A percentile compares a stretch with the other conserved stretches of the same genome.
phyloP scores from a whole-genome alignment of 202 grass and related monocot genomes.

The Zoysia matrella region DNA sequence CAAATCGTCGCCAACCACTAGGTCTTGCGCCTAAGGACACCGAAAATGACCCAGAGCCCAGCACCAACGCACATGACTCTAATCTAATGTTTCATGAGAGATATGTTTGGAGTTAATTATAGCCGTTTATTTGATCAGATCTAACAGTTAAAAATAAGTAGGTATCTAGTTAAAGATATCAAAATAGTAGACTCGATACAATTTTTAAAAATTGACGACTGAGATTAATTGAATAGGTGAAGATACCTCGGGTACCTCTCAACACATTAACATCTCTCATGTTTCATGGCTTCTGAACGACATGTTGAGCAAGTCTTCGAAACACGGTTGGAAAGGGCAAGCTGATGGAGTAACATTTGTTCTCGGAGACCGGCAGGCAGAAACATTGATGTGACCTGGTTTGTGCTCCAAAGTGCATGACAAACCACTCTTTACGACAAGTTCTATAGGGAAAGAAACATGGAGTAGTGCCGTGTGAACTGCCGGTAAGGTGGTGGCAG shows the following conservation, averaged over 20 bases:
- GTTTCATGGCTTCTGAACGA: slow-evolving; percentile 24
- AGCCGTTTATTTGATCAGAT: no score
- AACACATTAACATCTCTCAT: background rate
- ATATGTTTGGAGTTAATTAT: no score
- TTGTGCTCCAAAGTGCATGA: slow-evolving; percentile 57
- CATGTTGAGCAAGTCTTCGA: slow-evolving; percentile 11
- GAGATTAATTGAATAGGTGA: no score
- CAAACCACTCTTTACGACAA: slow-evolving; percentile 41
- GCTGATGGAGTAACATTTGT: background rate
- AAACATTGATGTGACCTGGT: slow-evolving; percentile 46
- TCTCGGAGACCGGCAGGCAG: background rate
- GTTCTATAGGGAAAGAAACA: slow-evolving; percentile 53
- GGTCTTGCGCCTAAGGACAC: slow-evolving; percentile 59
- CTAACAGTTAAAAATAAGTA: no score
- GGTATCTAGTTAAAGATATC: no score
- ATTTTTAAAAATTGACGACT: no score
- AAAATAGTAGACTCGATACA: no score
- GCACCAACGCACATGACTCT: slow-evolving; percentile 30
- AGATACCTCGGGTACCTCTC: no score
- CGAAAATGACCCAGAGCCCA: slow-evolving; percentile 45
- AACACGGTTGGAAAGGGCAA: slow-evolving; percentile 38
- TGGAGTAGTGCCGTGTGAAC: slow-evolving; percentile 56
- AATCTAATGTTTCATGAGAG: background rate
- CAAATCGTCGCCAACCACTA: slow-evolving; percentile 62
- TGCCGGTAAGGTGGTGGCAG: slow-evolving; percentile 37